Conservation (phyloP, 2,329 filamentous ascomycete species). For the Diaporthe longicolla region DNA sequence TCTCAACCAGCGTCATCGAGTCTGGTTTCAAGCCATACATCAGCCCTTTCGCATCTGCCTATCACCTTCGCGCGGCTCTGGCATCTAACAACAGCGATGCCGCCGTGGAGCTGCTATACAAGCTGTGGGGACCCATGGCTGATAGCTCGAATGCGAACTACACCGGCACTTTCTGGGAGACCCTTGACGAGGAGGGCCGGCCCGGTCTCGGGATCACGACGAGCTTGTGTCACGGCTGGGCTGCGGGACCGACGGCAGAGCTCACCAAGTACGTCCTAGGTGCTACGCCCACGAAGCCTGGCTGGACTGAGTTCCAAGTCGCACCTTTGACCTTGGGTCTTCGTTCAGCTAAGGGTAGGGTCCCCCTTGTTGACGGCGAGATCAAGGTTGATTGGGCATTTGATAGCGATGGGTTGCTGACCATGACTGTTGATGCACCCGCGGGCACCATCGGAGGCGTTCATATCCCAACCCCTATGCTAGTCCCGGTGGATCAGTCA, state of each 20-base stretch:
- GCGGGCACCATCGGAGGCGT: background rate
- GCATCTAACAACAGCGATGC: background rate
- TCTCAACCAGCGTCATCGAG: background rate
- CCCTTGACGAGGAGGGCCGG: background rate
- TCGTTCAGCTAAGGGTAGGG: background rate
- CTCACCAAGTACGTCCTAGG: slow-evolving; percentile 1
- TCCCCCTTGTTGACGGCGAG: background rate
- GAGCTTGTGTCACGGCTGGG: background rate
- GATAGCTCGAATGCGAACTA: background rate
- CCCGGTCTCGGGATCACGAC: background rate
- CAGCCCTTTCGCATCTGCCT: background rate
- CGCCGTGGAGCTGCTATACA: background rate
- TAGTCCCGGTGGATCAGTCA: background rate
- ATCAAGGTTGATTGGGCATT: background rate
- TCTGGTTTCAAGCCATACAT: background rate
- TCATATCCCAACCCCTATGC: background rate
- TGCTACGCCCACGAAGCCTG: background rate
- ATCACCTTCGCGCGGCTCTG: slow-evolving; percentile 4
- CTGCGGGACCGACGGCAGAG: slow-evolving; percentile 4
- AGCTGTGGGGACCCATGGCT: background rate
- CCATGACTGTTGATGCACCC: background rate
- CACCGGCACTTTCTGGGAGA: slow-evolving; percentile 1
- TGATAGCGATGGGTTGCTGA: background rate
- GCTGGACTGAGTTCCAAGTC: background rate
- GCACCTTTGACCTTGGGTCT: background rate